Conservation (phyloP, 129 eudicot genomes). For the Arctium minus region DNA sequence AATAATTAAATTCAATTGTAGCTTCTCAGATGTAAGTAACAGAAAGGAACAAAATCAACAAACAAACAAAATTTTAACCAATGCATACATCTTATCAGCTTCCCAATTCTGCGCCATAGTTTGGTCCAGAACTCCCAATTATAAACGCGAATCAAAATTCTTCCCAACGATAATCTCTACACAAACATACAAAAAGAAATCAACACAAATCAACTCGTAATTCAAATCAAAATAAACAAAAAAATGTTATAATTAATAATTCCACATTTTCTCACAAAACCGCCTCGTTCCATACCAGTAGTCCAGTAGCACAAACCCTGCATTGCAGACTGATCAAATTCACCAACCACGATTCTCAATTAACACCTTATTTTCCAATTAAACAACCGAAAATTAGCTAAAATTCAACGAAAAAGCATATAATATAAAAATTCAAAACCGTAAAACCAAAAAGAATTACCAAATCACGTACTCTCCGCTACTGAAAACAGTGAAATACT, state of each 20-base stretch:
- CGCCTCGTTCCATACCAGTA: not conserved
- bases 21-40: not conserved
- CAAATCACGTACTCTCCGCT: not conserved
- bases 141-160: not conserved
- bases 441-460: not conserved
- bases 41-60: not conserved
- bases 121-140: not conserved
- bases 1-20: not conserved
- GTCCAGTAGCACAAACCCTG: constrained; percentile 13
- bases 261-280: not conserved
- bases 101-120: constrained; percentile 75
- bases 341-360: not conserved
- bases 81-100: constrained; percentile 66
- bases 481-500: not conserved
- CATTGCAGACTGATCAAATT: constrained; percentile 11
- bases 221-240: not conserved
- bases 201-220: not conserved
- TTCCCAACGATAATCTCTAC: constrained; percentile 12
- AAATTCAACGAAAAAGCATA: not conserved
- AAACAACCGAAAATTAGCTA: not conserved
- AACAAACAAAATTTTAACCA: not conserved
- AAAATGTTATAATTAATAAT: not conserved
- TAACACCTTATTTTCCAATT: not conserved
- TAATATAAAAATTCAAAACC: not conserved
- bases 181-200: not conserved